These are phyloP conservation scores for Penicillium sp. DNA, from an alignment of 2,329 filamentous ascomycete genomes.

Conservation along the genomic window DNA sequence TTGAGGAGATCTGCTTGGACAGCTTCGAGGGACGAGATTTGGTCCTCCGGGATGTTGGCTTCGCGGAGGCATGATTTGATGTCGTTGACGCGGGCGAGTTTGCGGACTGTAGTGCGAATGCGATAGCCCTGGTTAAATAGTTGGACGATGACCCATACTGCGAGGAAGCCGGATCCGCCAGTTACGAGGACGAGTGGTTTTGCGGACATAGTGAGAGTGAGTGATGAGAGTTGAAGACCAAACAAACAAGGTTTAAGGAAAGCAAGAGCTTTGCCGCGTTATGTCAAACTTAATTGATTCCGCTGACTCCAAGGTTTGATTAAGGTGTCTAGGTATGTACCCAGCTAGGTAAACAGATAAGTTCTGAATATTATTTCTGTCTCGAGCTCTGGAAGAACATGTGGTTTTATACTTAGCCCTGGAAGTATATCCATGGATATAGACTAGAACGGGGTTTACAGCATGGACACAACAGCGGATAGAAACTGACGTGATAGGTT, in stretches of 20 bases:
- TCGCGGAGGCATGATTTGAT: background rate
- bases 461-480: background rate
- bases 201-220: background rate
- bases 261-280: background rate
- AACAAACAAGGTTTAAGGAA: background rate
- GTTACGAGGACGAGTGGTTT: slow-evolving; percentile 4
- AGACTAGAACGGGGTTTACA: background rate
- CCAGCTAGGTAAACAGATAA: no score
- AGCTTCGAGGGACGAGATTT: slow-evolving; percentile 1
- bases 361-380: background rate
- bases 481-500: background rate
- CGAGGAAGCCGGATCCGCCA: slow-evolving; percentile 5
- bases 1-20: slow-evolving; percentile 5
- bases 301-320: background rate
- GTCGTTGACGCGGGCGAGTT: background rate
- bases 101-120: slow-evolving; percentile 1
- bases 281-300: background rate
- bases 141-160: background rate
- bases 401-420: background rate
- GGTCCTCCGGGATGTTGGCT: background rate
- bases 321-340: no score
- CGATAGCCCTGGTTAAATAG: background rate
- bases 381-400: background rate
- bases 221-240: background rate
- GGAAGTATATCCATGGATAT: background rate